Base-by-base conservation (phyloP, 2,329 filamentous ascomycete genomes). In the Beauveria varroae region DNA sequence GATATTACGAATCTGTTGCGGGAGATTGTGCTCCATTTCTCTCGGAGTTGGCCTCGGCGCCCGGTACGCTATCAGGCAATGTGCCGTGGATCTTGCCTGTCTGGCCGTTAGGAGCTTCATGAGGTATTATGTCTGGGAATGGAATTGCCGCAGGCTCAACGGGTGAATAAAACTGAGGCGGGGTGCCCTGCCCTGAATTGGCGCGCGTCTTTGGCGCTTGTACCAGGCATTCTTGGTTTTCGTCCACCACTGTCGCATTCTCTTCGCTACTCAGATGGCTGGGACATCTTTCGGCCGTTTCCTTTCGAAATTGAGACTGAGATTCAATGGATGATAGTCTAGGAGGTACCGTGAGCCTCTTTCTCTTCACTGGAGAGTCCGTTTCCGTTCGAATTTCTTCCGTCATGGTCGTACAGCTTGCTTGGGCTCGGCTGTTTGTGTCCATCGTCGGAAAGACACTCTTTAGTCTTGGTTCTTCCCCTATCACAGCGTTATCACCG, bases 1-100 rank as follows among this genome's bases (percentile, higher is more conserved):
- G 58, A 51, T 54, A 60, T 30, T 41, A 55, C n/a, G 58, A 60
- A 44, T 60, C 58, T 16, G 58, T 60, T 18, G 50, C 58, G 28
- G 57, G 58, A 54, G 58, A 55, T 2, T 46, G 41, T 9, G 50
- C 50, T 2, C 58, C 50, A 3, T 7, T 22, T 40, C 41, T 60
- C 7, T 12, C 16, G 22, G 41, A 14, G 3, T 22, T 12, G 9
- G 50, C 28, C 20, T 22, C 18, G n/a, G 40, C 5, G 2, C 28
- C 43, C 7, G 18, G 18, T 14, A 9, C 22, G 24, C 10, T 30
- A 20, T 14, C 22, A 2, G 40, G 20, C 14, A 43, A 40, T 8
- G 4, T 16, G 1, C 37, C 24, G 7, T 5, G 2, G 6, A 40
- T 41, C 5, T 30, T 30, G 22, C 41, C 12, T 24, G 22, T 24